Conservation (phyloP, 1,139 yeast species). For the Candida sojae region DNA sequence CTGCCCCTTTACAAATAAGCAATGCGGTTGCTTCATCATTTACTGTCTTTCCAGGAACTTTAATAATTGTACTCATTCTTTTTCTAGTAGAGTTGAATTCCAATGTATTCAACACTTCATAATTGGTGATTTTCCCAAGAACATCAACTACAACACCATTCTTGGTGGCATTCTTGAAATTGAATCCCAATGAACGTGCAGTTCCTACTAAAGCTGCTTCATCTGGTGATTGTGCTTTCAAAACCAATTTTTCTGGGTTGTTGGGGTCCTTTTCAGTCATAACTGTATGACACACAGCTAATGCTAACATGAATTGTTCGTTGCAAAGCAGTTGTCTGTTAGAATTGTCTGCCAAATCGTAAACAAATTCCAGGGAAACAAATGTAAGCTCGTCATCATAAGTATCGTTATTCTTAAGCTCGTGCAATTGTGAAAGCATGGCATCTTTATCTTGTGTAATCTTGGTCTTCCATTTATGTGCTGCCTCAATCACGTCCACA, state of each 20-base stretch:
- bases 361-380: slow-evolving; percentile 62
- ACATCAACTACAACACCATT: slow-evolving; percentile 67
- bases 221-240: slow-evolving; percentile 98
- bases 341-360: slow-evolving; percentile 29
- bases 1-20: slow-evolving; percentile 82
- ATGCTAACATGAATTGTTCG: slow-evolving; percentile 80
- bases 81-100: slow-evolving; percentile 92
- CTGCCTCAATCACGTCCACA: slow-evolving; percentile 70
- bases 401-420: slow-evolving; percentile 55
- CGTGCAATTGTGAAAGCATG: slow-evolving; percentile 62
- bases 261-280: slow-evolving; percentile 66
- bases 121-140: slow-evolving; percentile 73
- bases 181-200: slow-evolving; percentile 90
- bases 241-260: slow-evolving; percentile 54
- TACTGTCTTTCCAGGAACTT: slow-evolving; percentile 26
- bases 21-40: slow-evolving; percentile 40
- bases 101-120: slow-evolving; percentile 71
- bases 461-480: slow-evolving; percentile 58
- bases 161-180: slow-evolving; percentile 74
- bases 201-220: slow-evolving; percentile 95
- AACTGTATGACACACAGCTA: slow-evolving; percentile 92
- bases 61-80: slow-evolving; percentile 60
- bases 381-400: slow-evolving; percentile 73
- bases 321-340: slow-evolving; percentile 59
- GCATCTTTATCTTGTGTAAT: slow-evolving; percentile 62